These are phyloP conservation scores for Rhodomyrtus tomentosa DNA, from an alignment of 345 rosid genomes.

Conservation along the genomic window DNA sequence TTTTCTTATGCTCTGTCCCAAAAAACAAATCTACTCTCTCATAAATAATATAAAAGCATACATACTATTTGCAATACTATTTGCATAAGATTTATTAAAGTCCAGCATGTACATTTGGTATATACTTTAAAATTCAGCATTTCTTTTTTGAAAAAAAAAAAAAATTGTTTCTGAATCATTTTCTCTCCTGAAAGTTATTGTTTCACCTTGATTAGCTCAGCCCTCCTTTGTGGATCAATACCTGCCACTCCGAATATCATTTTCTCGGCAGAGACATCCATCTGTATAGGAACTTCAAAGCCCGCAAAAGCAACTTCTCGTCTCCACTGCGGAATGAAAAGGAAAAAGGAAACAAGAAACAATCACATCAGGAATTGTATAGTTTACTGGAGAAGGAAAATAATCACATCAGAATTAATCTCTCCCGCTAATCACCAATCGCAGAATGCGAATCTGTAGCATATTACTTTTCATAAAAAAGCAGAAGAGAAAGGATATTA, in stretches of 20 bases:
- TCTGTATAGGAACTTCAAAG: slow-evolving; percentile 90
- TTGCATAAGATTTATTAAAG: slow-evolving; percentile 18
- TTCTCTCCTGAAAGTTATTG: not conserved
- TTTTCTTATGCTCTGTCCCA: no score
- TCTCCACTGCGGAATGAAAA: slow-evolving; percentile 55
- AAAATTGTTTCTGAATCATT: not conserved
- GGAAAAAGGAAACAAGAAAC: not conserved
- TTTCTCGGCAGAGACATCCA: slow-evolving; percentile 84
- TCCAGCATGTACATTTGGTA: slow-evolving; percentile 35
- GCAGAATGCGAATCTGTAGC: not conserved
- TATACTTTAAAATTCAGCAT: not conserved
- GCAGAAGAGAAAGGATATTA: not conserved
- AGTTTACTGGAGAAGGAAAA: not conserved
- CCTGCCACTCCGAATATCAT: slow-evolving; percentile 89
- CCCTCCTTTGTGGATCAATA: slow-evolving; percentile 77
- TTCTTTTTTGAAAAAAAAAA: not conserved
- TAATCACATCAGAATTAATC: not conserved
- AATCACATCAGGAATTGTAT: not conserved
- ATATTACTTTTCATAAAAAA: not conserved
- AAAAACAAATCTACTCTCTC: no score
- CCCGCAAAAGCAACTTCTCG: slow-evolving; percentile 98
- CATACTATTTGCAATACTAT: not conserved
- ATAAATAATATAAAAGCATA: not conserved
- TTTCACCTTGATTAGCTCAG: slow-evolving; percentile 70
- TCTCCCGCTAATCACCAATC: not conserved